Evolutionary conservation across 148 eudicot genomes (phyloP).

Genomic region (Dysphania ambrosioides): DNA sequence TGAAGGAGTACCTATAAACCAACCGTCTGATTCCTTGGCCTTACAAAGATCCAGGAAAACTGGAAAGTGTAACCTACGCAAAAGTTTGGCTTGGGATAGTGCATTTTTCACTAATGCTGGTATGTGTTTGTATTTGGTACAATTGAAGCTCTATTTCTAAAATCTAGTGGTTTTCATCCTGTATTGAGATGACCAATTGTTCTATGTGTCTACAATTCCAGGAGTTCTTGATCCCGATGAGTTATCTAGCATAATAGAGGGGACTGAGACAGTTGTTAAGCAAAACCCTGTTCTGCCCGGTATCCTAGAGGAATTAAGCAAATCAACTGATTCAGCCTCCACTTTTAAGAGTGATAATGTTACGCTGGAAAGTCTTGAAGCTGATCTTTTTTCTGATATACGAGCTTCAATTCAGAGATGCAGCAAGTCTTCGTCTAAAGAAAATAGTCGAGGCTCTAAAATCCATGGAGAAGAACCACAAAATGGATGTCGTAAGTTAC

Average conservation of each 20-base stretch:
- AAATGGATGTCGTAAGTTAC: constrained; percentile 44
- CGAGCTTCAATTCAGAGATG: constrained; percentile 96
- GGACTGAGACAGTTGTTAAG: constrained; percentile 40
- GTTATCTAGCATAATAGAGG: constrained; percentile 76
- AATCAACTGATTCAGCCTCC: constrained; percentile 77
- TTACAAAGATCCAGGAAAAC: constrained; percentile 34
- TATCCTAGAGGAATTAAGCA: constrained; percentile 73
- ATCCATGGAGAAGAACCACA: constrained; percentile 28
- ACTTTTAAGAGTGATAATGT: constrained; percentile 74
- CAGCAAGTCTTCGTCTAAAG: constrained; percentile 37
- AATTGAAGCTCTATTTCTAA: neutral
- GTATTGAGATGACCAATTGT: neutral
- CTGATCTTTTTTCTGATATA: constrained; percentile 79
- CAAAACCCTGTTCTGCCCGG: constrained; percentile 50
- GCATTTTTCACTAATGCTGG: constrained; percentile 93
- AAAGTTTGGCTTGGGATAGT: constrained; percentile 97
- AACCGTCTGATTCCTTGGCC: constrained; percentile 40
- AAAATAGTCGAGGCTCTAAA: constrained; percentile 21
- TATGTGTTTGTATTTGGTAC: constrained; percentile 19
- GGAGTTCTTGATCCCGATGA: constrained; percentile 93
- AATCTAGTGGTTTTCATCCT: constrained; percentile 9
- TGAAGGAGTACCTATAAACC: constrained; percentile 29
- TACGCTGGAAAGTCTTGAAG: constrained; percentile 69
- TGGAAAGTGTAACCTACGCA: constrained; percentile 72
- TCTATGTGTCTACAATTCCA: constrained; percentile 26